Percentiles rank a stretch among this genome's conserved stretches.
These are phyloP conservation scores for Rossbeevera mucosa DNA, from an alignment of 768 basidiomycete genomes.

Conservation along the genomic window DNA sequence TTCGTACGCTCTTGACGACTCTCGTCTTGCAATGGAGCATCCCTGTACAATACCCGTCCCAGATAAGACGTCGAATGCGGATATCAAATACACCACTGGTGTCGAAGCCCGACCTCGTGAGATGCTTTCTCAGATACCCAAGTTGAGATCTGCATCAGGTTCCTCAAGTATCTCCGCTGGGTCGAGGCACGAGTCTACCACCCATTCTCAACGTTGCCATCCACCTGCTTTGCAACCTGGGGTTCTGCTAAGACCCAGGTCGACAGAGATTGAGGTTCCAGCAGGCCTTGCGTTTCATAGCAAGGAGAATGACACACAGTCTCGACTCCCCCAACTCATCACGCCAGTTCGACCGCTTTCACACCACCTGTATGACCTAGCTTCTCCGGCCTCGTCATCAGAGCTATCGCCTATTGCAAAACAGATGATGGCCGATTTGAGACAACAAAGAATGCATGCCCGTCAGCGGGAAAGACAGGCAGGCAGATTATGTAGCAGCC, in stretches of 20 bases:
- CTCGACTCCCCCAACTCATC: conserved; percentile 34
- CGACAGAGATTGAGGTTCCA: neutral
- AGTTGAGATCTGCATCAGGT: conserved; percentile 24
- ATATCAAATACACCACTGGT: conserved; percentile 1
- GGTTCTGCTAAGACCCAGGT: neutral
- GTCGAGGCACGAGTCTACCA: conserved; percentile 4
- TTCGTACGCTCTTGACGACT: conserved; percentile 1
- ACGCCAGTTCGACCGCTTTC: conserved; percentile 42
- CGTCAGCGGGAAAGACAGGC: conserved; percentile 30
- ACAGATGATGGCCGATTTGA: conserved; percentile 62
- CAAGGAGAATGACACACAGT: conserved; percentile 23
- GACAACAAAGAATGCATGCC: conserved; percentile 38
- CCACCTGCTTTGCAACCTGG: conserved; percentile 6
- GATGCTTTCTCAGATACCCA: conserved; percentile 28
- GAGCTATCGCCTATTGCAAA: conserved; percentile 67
- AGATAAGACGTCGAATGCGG: conserved; percentile 16
- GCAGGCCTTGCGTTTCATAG: neutral
- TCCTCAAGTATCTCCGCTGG: conserved; percentile 25
- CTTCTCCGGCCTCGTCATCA: conserved; percentile 67
- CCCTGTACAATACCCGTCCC: conserved; percentile 1
- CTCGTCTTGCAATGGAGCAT: neutral
- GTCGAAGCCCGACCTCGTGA: conserved; percentile 6
- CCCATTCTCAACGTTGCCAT: conserved; percentile 1
- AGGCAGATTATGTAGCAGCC: conserved; percentile 30
- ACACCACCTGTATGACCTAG: conserved; percentile 26